Conservation (phyloP, 2,329 filamentous ascomycete genomes). For the Neocucurbitaria cava region DNA sequence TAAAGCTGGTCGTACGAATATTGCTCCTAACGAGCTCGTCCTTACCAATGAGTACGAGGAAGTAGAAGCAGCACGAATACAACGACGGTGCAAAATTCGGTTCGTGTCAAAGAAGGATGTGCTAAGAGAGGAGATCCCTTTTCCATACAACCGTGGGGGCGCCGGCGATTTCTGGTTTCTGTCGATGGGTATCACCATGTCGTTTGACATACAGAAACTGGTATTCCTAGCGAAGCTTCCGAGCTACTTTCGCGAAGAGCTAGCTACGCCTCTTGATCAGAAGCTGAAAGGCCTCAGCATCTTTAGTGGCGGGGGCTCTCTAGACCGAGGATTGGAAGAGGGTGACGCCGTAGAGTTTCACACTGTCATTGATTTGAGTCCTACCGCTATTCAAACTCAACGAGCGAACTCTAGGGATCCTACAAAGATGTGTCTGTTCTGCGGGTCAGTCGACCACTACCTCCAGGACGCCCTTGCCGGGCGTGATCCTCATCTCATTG, state of each 20-base stretch:
- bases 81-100: constrained; percentile 66
- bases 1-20: constrained; percentile 25
- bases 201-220: constrained; percentile 3
- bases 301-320: constrained; percentile 79
- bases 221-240: constrained; percentile 16
- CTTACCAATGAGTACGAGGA: constrained; percentile 58
- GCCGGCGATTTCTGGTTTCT: constrained; percentile 72
- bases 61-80: constrained; percentile 53
- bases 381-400: constrained; percentile 73
- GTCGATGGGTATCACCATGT: constrained; percentile 42
- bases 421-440: constrained; percentile 61
- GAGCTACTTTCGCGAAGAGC: constrained; percentile 57
- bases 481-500: constrained; percentile 51
- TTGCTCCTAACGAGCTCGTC: constrained; percentile 64
- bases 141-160: constrained; percentile 71
- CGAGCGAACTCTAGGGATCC: constrained; percentile 66
- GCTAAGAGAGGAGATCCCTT: constrained; percentile 52
- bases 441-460: constrained; percentile 76
- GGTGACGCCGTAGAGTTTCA: constrained; percentile 69
- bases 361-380: constrained; percentile 72
- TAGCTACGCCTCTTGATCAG: constrained; percentile 54
- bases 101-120: constrained; percentile 56
- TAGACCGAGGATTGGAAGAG: constrained; percentile 79
- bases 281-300: constrained; percentile 66
- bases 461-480: constrained; percentile 64